Base-by-base conservation (phyloP, 495 filamentous ascomycete species). In the Xylaria longipes region DNA sequence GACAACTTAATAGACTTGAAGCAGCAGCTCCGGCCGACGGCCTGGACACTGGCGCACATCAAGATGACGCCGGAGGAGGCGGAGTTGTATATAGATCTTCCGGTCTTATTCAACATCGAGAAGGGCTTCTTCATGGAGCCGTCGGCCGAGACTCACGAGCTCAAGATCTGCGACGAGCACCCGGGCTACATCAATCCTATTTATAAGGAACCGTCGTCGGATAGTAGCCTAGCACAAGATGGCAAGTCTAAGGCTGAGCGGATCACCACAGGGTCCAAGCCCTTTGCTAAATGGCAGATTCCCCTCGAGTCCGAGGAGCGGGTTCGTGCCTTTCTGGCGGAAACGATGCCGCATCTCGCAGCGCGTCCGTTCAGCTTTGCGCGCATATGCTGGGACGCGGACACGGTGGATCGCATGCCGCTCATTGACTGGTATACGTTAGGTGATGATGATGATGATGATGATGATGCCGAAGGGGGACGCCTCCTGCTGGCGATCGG, bases 91-190 rank as follows among this genome's bases (percentile, higher is more conserved):
- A 79, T 74, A 39, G 78, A 86, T 31, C 78, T 88, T 0, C 86
- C 86, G 0, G 86, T 89, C 0, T 73, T 88, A 8, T 88, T 85
- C 71, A 87, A 87, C 54, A 80, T 84, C 67, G 82, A 84, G 22
- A 80, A 81, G 62, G 87, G 86, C 0, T 89, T 88, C 73, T 88
- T 89, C 74, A 87, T 89, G 79, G 86, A 88, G 66, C 86, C 87
- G 3, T 84, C 86, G 69, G 81, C 78, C 35, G 85, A 85, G 29
- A 85, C 82, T 0, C 76, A 82, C 17, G 83, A 88, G 71, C 75
- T 89, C 1, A 89, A 89, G 74, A 83, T 89, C 63, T 87, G 85
- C 73, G 87, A 88, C 68, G 86, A 89, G 69, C 86, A 88, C 56
- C 86, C 85, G 1, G 87, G 87, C 15, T 89, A 89, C 71, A 83